Evolutionary conservation across 2,329 filamentous ascomycete species (phyloP), one percentile per base, ranked within the genome.

Genomic region (Epichloe bromicola): DNA sequence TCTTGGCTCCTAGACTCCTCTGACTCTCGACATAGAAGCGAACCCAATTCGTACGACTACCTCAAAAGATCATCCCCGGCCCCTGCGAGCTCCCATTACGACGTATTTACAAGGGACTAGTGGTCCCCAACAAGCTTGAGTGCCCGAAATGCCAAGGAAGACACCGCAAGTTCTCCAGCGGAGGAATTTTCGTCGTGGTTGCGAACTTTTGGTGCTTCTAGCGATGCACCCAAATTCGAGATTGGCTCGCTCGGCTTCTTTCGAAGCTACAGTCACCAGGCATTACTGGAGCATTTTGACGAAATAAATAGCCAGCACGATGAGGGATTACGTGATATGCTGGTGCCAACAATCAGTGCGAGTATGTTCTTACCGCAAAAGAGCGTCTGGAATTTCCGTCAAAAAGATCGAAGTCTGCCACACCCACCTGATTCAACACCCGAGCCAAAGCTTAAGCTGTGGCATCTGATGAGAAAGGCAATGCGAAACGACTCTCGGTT

Each of bases 211-310:
- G 77, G 73, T 63, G 74, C 73, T 55, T 70, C 70, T 57, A 71
- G 73, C 50, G 70, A 74, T 59, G 74, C 74, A 53, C 71, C 72
- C 10, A 74, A 74, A 53, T 76, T 79, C 52, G 76, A 80, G 58
- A 72, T 80, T 56, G 76, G 74, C 49, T 73, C 69, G 26, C 62
- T 74, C 34, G 59, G 63, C 4, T 76, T 78, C 61, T 77, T 78
- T 60, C 72, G 76, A 39, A 66, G 68, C 52, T 61, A 68, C 41
- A 63, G 69, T 19, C 73, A 78, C 51, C 64, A 66, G 48, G 63
- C 67, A 12, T 74, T 76, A 51, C 74, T 79, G 53, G 60, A 72
- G 30, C 70, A 73, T 57, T 63, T 80, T 12, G 75, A 79, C 55
- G 64, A 60, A 42, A 59, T 66, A 2, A 75, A 73, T 6, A 71